phyloP scores from a whole-genome alignment of 1,284 basidiomycete genomes.

The Tilletia caries region DNA sequence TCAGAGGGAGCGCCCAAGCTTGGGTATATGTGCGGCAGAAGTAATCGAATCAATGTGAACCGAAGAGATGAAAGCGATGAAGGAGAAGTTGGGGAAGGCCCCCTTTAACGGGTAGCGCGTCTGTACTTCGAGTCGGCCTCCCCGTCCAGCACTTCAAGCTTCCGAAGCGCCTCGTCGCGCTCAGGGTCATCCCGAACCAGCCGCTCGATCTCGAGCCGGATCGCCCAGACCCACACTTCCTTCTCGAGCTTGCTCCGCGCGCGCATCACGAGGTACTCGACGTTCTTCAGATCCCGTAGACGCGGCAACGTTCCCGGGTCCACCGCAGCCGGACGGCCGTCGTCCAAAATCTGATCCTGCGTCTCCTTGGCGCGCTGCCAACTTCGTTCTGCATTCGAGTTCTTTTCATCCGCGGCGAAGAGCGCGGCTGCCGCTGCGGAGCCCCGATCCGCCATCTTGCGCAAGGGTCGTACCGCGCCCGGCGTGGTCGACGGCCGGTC shows the following conservation, averaged over 20 bases:
- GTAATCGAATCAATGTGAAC: too few species aligned
- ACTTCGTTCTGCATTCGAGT: neutral
- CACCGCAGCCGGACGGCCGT: neutral
- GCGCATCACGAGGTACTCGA: conserved; percentile 67
- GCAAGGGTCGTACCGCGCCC: neutral
- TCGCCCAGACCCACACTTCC: conserved; percentile 81
- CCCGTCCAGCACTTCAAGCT: conserved; percentile 31
- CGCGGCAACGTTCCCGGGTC: conserved; percentile 57
- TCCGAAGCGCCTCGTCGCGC: conserved; percentile 48
- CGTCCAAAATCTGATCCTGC: neutral
- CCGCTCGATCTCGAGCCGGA: conserved; percentile 78
- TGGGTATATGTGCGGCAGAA: too few species aligned
- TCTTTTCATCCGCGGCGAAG: neutral
- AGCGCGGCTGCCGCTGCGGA: neutral
- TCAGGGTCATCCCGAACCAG: conserved; percentile 53
- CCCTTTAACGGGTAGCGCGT: too few species aligned
- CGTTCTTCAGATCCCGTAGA: conserved; percentile 60
- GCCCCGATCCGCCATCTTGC: neutral
- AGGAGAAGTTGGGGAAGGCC: too few species aligned
- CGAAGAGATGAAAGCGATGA: too few species aligned
- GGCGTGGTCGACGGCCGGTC: neutral
- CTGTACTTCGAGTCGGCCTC: conserved; percentile 10
- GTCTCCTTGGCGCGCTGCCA: neutral
- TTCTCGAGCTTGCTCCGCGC: conserved; percentile 74
- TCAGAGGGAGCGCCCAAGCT: too few species aligned